Percentiles rank a stretch among this genome's conserved stretches.
Conservation (phyloP, 345 rosid genomes). For the Salix brachista region DNA sequence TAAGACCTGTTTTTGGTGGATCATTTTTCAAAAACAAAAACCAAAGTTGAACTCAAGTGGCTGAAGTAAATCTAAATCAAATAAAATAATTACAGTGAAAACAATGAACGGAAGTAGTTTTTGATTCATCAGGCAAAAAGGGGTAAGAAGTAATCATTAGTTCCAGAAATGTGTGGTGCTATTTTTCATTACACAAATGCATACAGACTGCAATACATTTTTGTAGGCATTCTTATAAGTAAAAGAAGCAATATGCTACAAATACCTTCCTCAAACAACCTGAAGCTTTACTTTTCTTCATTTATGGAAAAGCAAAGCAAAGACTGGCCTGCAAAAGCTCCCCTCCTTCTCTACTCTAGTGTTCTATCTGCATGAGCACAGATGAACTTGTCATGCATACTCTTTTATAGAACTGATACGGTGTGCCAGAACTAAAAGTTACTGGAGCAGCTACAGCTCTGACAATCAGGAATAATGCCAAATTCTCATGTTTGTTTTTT, state of each 20-base stretch:
- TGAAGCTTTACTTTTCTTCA: background rate
- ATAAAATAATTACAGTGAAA: too few relatives aligned
- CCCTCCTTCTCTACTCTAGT: background rate
- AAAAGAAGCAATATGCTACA: background rate
- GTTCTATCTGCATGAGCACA: constrained; percentile 6
- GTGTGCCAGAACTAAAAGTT: background rate
- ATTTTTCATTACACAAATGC: too few relatives aligned
- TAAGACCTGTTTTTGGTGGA: too few relatives aligned
- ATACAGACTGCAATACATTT: too few relatives aligned
- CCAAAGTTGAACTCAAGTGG: too few relatives aligned
- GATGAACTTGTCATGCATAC: background rate
- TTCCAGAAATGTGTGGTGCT: too few relatives aligned
- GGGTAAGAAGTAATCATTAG: too few relatives aligned
- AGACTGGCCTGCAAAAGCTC: background rate
- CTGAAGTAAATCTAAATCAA: too few relatives aligned
- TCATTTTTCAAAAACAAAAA: too few relatives aligned
- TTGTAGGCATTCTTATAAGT: background rate
- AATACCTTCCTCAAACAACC: background rate
- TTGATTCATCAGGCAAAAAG: too few relatives aligned
- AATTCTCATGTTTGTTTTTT: background rate
- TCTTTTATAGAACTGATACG: background rate
- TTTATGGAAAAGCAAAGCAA: background rate
- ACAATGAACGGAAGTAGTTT: too few relatives aligned
- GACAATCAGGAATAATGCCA: background rate
- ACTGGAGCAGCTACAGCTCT: background rate